A percentile compares a stretch with the other conserved stretches of the same genome.
These are phyloP conservation scores for Epichloe baconii DNA, from an alignment of 2,329 filamentous ascomycete genomes.

Conservation along the genomic window DNA sequence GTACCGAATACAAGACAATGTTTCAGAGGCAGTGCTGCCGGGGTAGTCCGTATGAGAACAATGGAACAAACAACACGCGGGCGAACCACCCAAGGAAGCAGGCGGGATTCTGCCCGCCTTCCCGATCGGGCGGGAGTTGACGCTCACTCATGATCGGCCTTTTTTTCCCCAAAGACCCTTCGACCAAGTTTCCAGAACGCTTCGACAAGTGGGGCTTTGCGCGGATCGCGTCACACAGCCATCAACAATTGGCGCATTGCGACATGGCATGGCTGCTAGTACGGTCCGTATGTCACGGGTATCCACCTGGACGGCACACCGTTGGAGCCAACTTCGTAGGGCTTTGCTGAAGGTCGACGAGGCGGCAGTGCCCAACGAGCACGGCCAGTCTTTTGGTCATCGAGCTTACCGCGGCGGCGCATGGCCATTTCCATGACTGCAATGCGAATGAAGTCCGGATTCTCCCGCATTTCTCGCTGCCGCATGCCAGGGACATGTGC, in stretches of 20 bases:
- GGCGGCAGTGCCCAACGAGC: constrained; percentile 57
- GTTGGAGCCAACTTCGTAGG: constrained; percentile 43
- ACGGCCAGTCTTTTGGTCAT: constrained; percentile 51
- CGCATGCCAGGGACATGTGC: constrained; percentile 33
- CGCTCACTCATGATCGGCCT: not conserved
- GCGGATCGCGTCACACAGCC: not conserved
- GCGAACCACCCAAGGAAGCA: not conserved
- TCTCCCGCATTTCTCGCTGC: constrained; percentile 56
- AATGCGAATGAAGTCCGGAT: constrained; percentile 57
- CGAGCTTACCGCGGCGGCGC: constrained; percentile 52
- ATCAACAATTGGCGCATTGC: not conserved
- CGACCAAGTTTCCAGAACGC: not conserved
- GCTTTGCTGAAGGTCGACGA: constrained; percentile 38
- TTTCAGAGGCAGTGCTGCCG: no score
- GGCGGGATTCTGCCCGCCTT: not conserved
- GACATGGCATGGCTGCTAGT: constrained; percentile 8
- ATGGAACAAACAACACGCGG: no score
- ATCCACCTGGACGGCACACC: constrained; percentile 50
- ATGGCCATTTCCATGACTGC: constrained; percentile 63
- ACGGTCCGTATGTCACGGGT: constrained; percentile 14
- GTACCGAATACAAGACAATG: no score
- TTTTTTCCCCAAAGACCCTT: not conserved
- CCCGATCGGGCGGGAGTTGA: not conserved
- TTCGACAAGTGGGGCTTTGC: not conserved
- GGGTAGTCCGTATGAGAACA: no score